A percentile compares a stretch with the other conserved stretches of the same genome.
phyloP scores from a whole-genome alignment of 805 yeast genomes.

The Candida quercuum region DNA sequence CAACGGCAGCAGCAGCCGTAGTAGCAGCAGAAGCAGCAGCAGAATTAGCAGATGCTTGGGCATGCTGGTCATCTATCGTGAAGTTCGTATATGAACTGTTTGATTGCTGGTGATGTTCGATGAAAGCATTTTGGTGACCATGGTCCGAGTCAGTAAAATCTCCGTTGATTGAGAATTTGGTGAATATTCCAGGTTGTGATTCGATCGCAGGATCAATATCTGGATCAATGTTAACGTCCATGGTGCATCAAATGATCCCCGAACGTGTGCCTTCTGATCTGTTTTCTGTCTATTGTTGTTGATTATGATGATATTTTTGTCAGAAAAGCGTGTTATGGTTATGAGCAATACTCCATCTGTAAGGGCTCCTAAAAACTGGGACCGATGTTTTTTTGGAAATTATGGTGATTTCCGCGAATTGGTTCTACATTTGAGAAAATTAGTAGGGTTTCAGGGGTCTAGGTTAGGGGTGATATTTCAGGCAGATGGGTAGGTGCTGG shows the following conservation, averaged over 20 bases:
- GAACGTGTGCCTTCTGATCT: too few species aligned
- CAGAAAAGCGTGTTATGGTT: neutral
- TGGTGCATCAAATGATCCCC: neutral
- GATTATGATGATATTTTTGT: too few species aligned
- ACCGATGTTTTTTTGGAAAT: too few species aligned
- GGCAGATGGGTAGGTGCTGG: too few species aligned
- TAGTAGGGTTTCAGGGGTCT: too few species aligned
- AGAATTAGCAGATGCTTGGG: neutral
- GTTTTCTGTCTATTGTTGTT: too few species aligned
- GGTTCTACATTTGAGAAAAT: too few species aligned
- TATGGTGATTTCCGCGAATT: too few species aligned
- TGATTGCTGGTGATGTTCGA: slow-evolving; percentile 1
- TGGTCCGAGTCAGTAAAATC: slow-evolving; percentile 7
- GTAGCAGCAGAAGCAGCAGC: slow-evolving; percentile 3
- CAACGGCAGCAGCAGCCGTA: slow-evolving; percentile 12
- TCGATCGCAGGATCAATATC: slow-evolving; percentile 17
- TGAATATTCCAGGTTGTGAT: slow-evolving; percentile 15
- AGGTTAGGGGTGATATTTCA: too few species aligned
- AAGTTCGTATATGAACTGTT: neutral
- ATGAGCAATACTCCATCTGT: too few species aligned
- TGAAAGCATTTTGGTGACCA: neutral
- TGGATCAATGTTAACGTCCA: slow-evolving; percentile 19
- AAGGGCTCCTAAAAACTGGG: too few species aligned
- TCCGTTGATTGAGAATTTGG: slow-evolving; percentile 14
- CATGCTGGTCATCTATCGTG: slow-evolving; percentile 5